These are phyloP conservation scores for Beauveria brongniartii DNA, from an alignment of 2,329 filamentous ascomycete genomes.

Conservation along the genomic window DNA sequence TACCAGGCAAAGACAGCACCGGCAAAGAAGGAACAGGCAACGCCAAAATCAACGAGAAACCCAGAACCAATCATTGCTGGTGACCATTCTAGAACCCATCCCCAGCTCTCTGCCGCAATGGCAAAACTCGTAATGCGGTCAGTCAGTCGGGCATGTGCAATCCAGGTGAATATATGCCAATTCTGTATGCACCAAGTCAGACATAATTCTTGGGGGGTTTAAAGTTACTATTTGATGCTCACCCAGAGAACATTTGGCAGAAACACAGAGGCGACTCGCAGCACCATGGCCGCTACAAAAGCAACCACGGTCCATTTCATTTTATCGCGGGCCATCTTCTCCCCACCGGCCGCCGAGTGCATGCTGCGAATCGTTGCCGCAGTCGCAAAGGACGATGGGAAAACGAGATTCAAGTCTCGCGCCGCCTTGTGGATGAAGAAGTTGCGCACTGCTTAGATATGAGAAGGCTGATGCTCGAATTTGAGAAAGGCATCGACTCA, in stretches of 20 bases:
- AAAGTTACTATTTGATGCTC: neutral
- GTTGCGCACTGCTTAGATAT: neutral
- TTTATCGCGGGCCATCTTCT: neutral
- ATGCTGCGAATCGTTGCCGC: slow-evolving; percentile 9
- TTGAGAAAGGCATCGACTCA: neutral
- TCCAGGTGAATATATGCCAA: slow-evolving; percentile 10
- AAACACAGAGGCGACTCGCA: slow-evolving; percentile 4
- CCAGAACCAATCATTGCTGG: slow-evolving; percentile 8
- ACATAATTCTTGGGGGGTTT: too few species aligned
- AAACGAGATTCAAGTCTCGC: slow-evolving; percentile 8
- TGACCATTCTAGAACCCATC: slow-evolving; percentile 11
- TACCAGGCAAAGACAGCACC: slow-evolving; percentile 2
- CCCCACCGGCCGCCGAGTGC: slow-evolving; percentile 9
- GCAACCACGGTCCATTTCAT: slow-evolving; percentile 10
- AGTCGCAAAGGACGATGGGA: slow-evolving; percentile 9
- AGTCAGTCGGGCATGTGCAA: neutral
- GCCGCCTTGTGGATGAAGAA: slow-evolving; percentile 6
- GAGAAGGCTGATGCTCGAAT: too few species aligned
- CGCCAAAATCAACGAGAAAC: slow-evolving; percentile 4
- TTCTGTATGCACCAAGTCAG: neutral
- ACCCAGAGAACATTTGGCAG: slow-evolving; percentile 8
- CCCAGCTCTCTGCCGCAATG: slow-evolving; percentile 10
- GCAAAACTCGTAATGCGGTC: neutral
- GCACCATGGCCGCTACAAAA: slow-evolving; percentile 8
- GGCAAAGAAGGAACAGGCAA: slow-evolving; percentile 2